Percentiles rank a stretch among this genome's conserved stretches.
These are phyloP conservation scores for Bryoerythrophyllum caledonicum DNA, from an alignment of 225 moss, liverwort and hornwort species.

Conservation along the genomic window DNA sequence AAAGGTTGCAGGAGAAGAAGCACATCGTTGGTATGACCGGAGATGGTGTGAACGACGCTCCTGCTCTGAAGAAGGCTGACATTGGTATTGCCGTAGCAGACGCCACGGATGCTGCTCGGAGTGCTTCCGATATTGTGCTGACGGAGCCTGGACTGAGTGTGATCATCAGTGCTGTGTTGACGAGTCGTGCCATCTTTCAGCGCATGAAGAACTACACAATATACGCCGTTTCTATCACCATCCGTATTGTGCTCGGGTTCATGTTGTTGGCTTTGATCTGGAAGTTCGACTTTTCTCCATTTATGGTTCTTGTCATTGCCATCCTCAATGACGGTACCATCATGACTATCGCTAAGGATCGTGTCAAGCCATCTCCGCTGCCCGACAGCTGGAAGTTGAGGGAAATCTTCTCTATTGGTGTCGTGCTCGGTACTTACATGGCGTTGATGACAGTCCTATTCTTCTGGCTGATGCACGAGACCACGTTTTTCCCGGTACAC, in stretches of 20 bases:
- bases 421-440: slow-evolving; percentile 70
- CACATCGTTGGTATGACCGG: slow-evolving; percentile 86
- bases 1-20: slow-evolving; percentile 58
- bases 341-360: slow-evolving; percentile 88
- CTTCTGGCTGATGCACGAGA: slow-evolving; percentile 55
- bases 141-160: slow-evolving; percentile 86
- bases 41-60: slow-evolving; percentile 89
- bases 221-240: slow-evolving; percentile 82
- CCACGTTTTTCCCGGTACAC: slow-evolving; percentile 52
- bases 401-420: slow-evolving; percentile 72
- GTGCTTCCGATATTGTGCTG: slow-evolving; percentile 81
- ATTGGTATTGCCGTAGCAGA: slow-evolving; percentile 85
- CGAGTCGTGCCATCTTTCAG: slow-evolving; percentile 76
- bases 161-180: slow-evolving; percentile 74
- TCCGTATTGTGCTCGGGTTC: slow-evolving; percentile 85
- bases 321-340: slow-evolving; percentile 83
- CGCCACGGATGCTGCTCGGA: slow-evolving; percentile 82
- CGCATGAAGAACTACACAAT: slow-evolving; percentile 87
- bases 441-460: slow-evolving; percentile 75
- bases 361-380: slow-evolving; percentile 80
- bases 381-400: slow-evolving; percentile 80
- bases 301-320: slow-evolving; percentile 81
- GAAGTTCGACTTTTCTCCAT: slow-evolving; percentile 76
- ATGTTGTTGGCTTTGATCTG: slow-evolving; percentile 62
- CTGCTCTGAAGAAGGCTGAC: slow-evolving; percentile 83